Evolutionary conservation across 768 basidiomycete genomes (phyloP), one percentile per base, ranked within the genome.

Genomic region (Lactarius indigo): DNA sequence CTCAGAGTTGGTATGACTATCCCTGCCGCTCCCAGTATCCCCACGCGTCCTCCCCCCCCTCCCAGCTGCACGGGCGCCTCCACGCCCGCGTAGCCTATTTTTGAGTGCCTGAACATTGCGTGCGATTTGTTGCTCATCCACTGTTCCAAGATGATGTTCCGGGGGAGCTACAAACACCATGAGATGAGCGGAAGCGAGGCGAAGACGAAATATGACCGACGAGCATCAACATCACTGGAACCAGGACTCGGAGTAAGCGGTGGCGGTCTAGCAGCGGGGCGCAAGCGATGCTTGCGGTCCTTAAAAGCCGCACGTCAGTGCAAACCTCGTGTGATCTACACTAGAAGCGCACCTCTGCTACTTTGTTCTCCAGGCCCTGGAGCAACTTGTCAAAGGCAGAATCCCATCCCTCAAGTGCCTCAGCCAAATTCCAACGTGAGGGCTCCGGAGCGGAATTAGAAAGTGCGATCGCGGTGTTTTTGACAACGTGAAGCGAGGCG

Each of bases 71-170:
- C 86, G 82, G 65, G 86, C 79, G 3, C 85, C 86, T 0, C 88
- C 90, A 61, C 89, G 82, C 31, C 90, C 90, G 63, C 92, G 90
- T 59, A 97, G 77, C 37, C 93, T 83, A 61, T 84, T 88, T 77
- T 96, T 97, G 62, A 99, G 81, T 0, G 92, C 92, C 71, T 94
- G 89, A 1, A 97, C 91, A 73, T 96, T 97, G 70, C 92, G 83
- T 4, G 96, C 88, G 68, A 98, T 98, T 72, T 94, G 88, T 73
- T 96, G 90, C 65, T 92, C 94, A 68, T 95, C 93, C 50, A 84
- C 82, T 2, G 85, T 79, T 3, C 78, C 75, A 50, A 87, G 85
- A 26, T 81, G 72, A 9, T 82, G 78, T 68, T 82, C 78, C 3
- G 82, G 78, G 1, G 84, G 85, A 55, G 78, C 84, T 87, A 64